Evolutionary conservation across 2,329 filamentous ascomycete genomes (phyloP).

Genomic region (Apiospora phragmitis): DNA sequence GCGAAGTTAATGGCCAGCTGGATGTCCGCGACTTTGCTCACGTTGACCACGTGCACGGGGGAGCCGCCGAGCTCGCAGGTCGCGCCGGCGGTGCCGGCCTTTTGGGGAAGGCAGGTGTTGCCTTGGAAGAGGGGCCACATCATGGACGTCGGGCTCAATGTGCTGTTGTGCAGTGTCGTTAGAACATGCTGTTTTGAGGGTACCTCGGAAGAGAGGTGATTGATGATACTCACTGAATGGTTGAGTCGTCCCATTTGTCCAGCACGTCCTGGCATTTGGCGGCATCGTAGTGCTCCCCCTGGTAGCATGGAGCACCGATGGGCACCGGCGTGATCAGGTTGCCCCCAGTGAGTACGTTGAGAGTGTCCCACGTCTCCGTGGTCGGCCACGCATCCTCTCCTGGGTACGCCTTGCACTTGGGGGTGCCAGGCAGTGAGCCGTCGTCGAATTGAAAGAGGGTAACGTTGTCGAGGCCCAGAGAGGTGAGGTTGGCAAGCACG

Average conservation of each 20-base stretch:
- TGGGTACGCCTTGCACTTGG: slow-evolving; percentile 30
- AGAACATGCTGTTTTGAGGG: neutral
- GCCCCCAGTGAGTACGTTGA: slow-evolving; percentile 29
- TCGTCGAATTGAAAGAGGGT: slow-evolving; percentile 26
- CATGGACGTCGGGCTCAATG: slow-evolving; percentile 39
- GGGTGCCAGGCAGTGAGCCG: neutral
- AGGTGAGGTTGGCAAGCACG: slow-evolving; percentile 9
- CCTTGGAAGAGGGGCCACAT: slow-evolving; percentile 40
- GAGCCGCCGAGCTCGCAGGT: slow-evolving; percentile 41
- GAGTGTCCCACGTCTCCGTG: slow-evolving; percentile 28
- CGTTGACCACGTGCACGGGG: slow-evolving; percentile 42
- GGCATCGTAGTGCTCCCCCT: slow-evolving; percentile 27
- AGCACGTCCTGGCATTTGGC: slow-evolving; percentile 27
- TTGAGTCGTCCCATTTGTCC: slow-evolving; percentile 28
- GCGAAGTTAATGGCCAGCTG: slow-evolving; percentile 48
- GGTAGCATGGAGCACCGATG: slow-evolving; percentile 34
- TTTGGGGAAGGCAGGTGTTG: slow-evolving; percentile 26
- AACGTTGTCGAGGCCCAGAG: slow-evolving; percentile 20
- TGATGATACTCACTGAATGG: slow-evolving; percentile 22
- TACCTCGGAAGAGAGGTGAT: neutral
- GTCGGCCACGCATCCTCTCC: slow-evolving; percentile 30
- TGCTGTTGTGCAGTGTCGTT: slow-evolving; percentile 23
- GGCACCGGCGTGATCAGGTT: slow-evolving; percentile 34
- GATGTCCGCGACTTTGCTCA: slow-evolving; percentile 41
- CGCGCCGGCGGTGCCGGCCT: slow-evolving; percentile 20